Conservation (phyloP, 139 green algal genomes). For the Picocystis salinarum region DNA sequence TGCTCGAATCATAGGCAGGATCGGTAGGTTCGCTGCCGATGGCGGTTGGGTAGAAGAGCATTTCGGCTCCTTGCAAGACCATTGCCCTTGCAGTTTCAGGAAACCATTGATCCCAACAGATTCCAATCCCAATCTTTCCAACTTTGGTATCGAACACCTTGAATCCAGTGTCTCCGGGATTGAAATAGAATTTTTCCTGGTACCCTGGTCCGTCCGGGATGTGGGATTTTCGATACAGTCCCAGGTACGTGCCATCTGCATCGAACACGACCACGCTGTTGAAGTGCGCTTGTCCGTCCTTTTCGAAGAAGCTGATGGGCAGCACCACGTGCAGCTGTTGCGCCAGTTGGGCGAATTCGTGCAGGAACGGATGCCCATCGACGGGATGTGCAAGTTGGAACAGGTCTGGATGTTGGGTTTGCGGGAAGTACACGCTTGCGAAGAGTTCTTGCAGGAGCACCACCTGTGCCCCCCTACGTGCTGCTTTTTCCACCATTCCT, state of each 20-base stretch:
- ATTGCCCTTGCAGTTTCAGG: constrained; percentile 33
- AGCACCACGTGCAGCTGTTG: constrained; percentile 42
- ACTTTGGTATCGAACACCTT: constrained; percentile 31
- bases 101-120: constrained; percentile 69
- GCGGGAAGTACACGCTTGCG: constrained; percentile 37
- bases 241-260: constrained; percentile 28
- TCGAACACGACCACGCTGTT: constrained; percentile 44
- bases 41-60: constrained; percentile 50
- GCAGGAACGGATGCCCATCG: constrained; percentile 13
- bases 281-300: constrained; percentile 31
- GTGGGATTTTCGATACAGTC: constrained; percentile 48
- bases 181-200: constrained; percentile 61
- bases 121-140: constrained; percentile 27
- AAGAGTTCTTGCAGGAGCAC: constrained; percentile 29
- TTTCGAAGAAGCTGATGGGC: constrained; percentile 45
- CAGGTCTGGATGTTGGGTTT: constrained; percentile 14
- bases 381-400: constrained; percentile 22
- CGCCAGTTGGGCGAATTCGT: constrained; percentile 28
- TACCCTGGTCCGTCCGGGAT: constrained; percentile 46
- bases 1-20: constrained; percentile 26
- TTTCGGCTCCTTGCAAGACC: constrained; percentile 37
- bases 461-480: background rate
- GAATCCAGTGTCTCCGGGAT: constrained; percentile 50
- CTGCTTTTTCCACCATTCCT: constrained; percentile 3
- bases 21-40: constrained; percentile 43